A percentile compares a stretch with the other conserved stretches of the same genome.
Evolutionary conservation across 2,329 filamentous ascomycete species (phyloP).

Genomic region (Fusarium fujikuroi): DNA sequence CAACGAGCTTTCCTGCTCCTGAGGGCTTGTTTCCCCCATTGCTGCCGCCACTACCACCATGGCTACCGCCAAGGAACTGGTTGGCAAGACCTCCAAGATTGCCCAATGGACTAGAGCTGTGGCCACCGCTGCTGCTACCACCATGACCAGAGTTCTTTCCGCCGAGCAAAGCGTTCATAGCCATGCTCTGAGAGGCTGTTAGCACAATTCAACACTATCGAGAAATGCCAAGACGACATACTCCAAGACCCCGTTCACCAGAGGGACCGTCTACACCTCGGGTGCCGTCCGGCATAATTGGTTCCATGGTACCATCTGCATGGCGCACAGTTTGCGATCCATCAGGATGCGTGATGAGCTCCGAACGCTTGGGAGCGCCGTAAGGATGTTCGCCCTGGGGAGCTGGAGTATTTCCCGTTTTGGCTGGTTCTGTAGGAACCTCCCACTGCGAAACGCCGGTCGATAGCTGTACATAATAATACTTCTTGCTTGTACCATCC

Average conservation of each 20-base stretch:
- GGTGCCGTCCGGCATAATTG: constrained; percentile 63
- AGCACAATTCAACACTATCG: constrained; percentile 14
- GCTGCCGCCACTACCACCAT: constrained; percentile 40
- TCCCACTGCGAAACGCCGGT: constrained; percentile 80
- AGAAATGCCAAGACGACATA: constrained; percentile 56
- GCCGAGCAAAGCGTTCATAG: constrained; percentile 68
- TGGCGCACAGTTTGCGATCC: constrained; percentile 70
- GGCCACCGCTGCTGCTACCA: constrained; percentile 43
- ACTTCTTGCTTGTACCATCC: constrained; percentile 72
- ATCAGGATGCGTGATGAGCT: constrained; percentile 71
- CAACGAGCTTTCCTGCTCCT: constrained; percentile 64
- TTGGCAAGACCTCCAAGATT: constrained; percentile 58
- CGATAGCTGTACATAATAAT: constrained; percentile 78
- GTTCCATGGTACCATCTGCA: constrained; percentile 70
- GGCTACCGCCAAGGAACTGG: constrained; percentile 56
- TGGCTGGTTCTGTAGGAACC: constrained; percentile 72
- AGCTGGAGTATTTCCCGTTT: constrained; percentile 68
- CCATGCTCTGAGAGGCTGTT: constrained; percentile 58
- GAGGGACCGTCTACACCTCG: constrained; percentile 62
- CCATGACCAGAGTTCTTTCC: constrained; percentile 53
- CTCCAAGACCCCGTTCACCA: constrained; percentile 72
- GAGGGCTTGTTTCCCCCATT: constrained; percentile 52
- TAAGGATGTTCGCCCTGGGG: constrained; percentile 70
- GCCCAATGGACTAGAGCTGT: constrained; percentile 51
- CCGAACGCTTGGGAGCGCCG: constrained; percentile 62